Base-by-base conservation (phyloP, 2,329 filamentous ascomycete genomes). In the Fusarium sp. region DNA sequence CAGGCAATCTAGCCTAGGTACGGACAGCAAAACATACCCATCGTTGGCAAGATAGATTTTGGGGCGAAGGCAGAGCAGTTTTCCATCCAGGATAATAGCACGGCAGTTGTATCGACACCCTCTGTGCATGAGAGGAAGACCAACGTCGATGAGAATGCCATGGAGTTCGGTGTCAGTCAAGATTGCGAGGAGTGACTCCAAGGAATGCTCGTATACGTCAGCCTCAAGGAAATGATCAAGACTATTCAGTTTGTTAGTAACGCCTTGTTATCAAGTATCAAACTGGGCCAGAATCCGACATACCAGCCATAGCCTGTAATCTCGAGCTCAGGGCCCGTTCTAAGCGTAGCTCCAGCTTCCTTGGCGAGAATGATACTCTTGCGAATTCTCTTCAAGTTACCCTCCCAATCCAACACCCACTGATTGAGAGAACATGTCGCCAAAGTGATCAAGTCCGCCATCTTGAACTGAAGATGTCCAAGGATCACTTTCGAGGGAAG, bases 11-110 rank as follows among this genome's bases (percentile, higher is more conserved):
- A 35, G 48, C 17, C 31, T 35, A 44, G 15, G 41, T 17, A 51
- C 24, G 12, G 17, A 15, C 22, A 51, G 31, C 17, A 51, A 35
- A 35, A 11, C 48, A 3, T 10, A 71, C 69, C 92, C 92, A 80
- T 94, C 91, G 69, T 93, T 92, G 54, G 92, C 92, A 11, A 95
- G 86, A 76, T 44, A 91, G 72, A 93, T 85, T 81, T 94, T 95
- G 0, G 92, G 92, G 17, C 93, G 86, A 65, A 96, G 92, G 66
- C 92, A 85, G 24, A 95, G 82, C 26, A 95, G 91, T 82, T 91
- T 90, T 57, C 89, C 87, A 74, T 95, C 88, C 7, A 81, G 78
- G 56, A 80, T 79, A 5, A 85, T 72, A 20, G 81, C 79, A 20
- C 83, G 77, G 57, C 79, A 80, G 69, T 85, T 85, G 75, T 83